These are phyloP conservation scores for Aquilaria malaccensis DNA, from an alignment of 345 rosid genomes.

Conservation along the genomic window DNA sequence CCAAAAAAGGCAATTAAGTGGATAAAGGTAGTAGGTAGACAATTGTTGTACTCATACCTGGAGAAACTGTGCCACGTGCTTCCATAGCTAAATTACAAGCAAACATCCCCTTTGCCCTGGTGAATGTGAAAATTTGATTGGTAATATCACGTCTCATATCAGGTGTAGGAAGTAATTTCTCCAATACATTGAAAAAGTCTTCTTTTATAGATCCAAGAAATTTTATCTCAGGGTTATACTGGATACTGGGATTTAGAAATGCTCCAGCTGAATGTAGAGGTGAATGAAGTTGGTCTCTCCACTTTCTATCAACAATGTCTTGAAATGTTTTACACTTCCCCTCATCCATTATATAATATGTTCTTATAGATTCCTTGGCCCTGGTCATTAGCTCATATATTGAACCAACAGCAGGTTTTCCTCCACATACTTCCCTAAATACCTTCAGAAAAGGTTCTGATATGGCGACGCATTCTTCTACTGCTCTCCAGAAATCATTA, in stretches of 20 bases:
- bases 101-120: conserved; percentile 76
- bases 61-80: conserved; percentile 65
- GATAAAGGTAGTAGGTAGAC: not conserved
- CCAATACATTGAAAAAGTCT: conserved; percentile 72
- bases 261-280: conserved; percentile 88
- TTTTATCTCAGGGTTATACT: conserved; percentile 75
- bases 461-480: conserved; percentile 80
- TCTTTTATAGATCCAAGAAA: conserved; percentile 67
- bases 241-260: conserved; percentile 75
- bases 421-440: conserved; percentile 77
- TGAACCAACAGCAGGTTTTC: conserved; percentile 69
- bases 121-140: conserved; percentile 63
- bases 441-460: conserved; percentile 82
- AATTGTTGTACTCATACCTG: conserved; percentile 37
- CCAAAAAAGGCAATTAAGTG: too few species aligned
- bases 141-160: conserved; percentile 77
- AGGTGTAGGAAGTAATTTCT: conserved; percentile 86
- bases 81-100: conserved; percentile 80
- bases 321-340: conserved; percentile 68
- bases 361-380: conserved; percentile 79
- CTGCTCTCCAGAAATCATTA: conserved; percentile 74
- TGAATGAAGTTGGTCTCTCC: conserved; percentile 77
- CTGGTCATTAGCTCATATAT: conserved; percentile 78
- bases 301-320: conserved; percentile 71
- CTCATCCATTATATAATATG: conserved; percentile 89